Evolutionary conservation across 176 grass and related monocot species (phyloP), one percentile per base, ranked within the genome.

Genomic region (Musa troglodytarum): DNA sequence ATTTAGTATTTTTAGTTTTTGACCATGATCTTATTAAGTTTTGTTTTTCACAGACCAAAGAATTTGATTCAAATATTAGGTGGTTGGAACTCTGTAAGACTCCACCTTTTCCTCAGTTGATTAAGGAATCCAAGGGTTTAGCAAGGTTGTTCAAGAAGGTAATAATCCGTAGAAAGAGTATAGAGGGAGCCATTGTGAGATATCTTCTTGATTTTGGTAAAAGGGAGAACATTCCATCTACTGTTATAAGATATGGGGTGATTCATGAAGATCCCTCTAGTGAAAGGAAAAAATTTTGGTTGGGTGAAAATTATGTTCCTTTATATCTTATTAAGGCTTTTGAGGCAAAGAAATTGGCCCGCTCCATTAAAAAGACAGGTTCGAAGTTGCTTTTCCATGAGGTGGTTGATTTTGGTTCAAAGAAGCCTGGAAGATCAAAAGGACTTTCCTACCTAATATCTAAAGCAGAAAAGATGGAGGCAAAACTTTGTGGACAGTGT

Each of bases 171-270:
- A 87, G 88, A 81, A 99, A 95, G 76, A 75, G 24, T 54, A 67
- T 77, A 29, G 83, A 95, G 49, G 85, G 84, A 79, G 79, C 85
- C 53, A 84, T 83, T 87, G 80, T 87, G 56, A 86, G 82, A 71
- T 99, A 99, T 77, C 84, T 99, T 17, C 86, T 99, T 84, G 96
- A 99, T 87, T 99, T 99, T 73, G 96, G 96, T 71, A 99, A 99
- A 76, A 87, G 85, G 81, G 82, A 84, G 54, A 87, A 89, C 63
- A 77, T 99, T 76, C 91, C 96, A 80, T 88, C 96, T 79, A 76
- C 87, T 86, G 87, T 99, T 82, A 79, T 84, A 62, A 99, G 86
- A 87, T 80, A 92, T 82, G 96, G 96, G 22, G 77, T 75, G 57
- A 94, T 93, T 70, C 19, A 87, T 86, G 86, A 84, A 74, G 91